Base-by-base conservation (phyloP, 805 yeast species). In the Torulaspora maleeae region DNA sequence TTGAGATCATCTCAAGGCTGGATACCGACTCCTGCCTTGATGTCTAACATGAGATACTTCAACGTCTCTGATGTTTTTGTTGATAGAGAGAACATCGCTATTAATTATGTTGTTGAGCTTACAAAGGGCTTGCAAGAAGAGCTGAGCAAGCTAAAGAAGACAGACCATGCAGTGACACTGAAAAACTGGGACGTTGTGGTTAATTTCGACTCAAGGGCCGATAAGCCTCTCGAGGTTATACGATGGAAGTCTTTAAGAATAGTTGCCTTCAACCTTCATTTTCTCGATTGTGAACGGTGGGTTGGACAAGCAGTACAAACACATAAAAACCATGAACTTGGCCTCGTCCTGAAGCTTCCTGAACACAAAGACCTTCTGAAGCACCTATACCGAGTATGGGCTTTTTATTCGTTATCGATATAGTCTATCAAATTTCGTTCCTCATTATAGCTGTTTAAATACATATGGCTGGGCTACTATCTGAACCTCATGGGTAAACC, bases 401-500 rank as follows among this genome's bases (percentile, higher is more conserved):
- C 46, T n/a, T 47, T 39, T 20, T 45, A 39, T 38, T 29, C 38
- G 12, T 38, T n/a, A 13, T 35, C 24, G 28, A 15, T 7, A 12
- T 15, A 36, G 24, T 28, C 33, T 13, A 33, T 25, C 28, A 27
- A 16, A 33, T 25, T 27, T 11, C 35, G 22, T 24, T 32, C 10
- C 29, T 24, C 30, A 32, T 38, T 38, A 19, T 28, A 38, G 33
- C 25, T 27, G 16, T 37, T 7, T 27, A 17, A 27, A 19, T 25
- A 28, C 11, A n/a, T 13, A n/a, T 9, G 11, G 15, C 30, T 22
- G 11, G 13, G 11, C 11, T 19, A 11, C 27, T 34, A 40, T 27
- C 39, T 30, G 27, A 56, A 53, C 5, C 44, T 43, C 33, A 59
- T 43, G 24, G 98, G 98, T 35, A 93, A 61, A 0, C 99, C 99